A percentile compares a stretch with the other conserved stretches of the same genome.
Evolutionary conservation across 768 basidiomycete genomes (phyloP).

Genomic region (Suillus weaverae): DNA sequence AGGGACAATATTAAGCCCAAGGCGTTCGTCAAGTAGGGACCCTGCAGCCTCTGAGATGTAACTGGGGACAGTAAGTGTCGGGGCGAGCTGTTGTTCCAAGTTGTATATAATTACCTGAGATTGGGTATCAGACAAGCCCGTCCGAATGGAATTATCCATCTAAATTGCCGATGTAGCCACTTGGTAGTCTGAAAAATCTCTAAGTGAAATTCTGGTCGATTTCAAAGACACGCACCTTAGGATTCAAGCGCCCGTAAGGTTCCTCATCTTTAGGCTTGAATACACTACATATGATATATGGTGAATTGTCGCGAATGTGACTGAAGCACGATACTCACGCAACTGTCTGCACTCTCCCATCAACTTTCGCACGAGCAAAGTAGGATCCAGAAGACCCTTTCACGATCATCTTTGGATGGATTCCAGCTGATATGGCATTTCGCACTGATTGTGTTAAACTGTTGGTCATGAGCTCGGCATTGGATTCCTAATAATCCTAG

Average conservation of each 20-base stretch:
- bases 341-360: constrained; percentile 74
- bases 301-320: background rate
- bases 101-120: constrained; percentile 53
- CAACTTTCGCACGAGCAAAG: constrained; percentile 83
- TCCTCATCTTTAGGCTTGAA: constrained; percentile 94
- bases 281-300: constrained; percentile 46
- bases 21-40: constrained; percentile 73
- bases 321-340: constrained; percentile 51
- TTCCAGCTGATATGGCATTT: constrained; percentile 68
- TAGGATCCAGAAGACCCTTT: constrained; percentile 92
- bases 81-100: background rate
- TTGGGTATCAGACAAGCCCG: constrained; percentile 88
- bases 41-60: constrained; percentile 91
- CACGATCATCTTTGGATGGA: constrained; percentile 88
- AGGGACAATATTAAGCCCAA: constrained; percentile 81
- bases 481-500: constrained; percentile 12
- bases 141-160: constrained; percentile 90
- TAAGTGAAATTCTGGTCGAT: background rate
- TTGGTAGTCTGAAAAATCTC: constrained; percentile 64
- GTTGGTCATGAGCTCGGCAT: constrained; percentile 13
- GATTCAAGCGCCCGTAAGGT: constrained; percentile 85
- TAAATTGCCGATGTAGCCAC: constrained; percentile 86
- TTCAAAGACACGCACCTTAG: constrained; percentile 54
- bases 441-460: constrained; percentile 67
- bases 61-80: constrained; percentile 35